A percentile compares a stretch with the other conserved stretches of the same genome.
phyloP scores from a whole-genome alignment of 371 early-diverging fungal genomes.

The Gilbertella persicaria region DNA sequence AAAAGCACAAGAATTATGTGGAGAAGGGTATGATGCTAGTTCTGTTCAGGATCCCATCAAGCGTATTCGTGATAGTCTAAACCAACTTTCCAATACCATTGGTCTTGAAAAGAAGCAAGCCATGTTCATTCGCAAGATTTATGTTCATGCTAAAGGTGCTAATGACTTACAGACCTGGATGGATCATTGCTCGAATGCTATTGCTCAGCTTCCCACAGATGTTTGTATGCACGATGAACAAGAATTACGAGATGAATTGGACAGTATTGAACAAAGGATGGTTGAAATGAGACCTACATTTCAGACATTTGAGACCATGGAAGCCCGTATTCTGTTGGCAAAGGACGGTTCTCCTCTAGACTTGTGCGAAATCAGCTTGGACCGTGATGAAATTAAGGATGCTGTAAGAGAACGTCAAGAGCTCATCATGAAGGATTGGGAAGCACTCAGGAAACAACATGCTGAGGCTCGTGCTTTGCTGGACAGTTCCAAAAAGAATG shows the following conservation, averaged over 20 bases:
- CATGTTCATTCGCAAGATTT: conserved; percentile 35
- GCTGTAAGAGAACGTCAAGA: conserved; percentile 33
- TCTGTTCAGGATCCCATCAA: conserved; percentile 30
- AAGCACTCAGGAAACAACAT: conserved; percentile 31
- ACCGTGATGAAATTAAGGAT: conserved; percentile 21
- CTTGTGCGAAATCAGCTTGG: conserved; percentile 28
- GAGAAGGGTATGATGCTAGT: conserved; percentile 23
- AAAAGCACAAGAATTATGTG: conserved; percentile 23
- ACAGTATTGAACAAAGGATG: conserved; percentile 39
- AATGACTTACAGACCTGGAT: conserved; percentile 49
- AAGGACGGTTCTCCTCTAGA: conserved; percentile 30
- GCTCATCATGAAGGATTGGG: conserved; percentile 38
- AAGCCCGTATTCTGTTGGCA: conserved; percentile 26
- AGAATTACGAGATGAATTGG: conserved; percentile 41
- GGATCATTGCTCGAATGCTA: conserved; percentile 38
- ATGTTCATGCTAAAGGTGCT: conserved; percentile 42
- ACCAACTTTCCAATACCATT: conserved; percentile 26
- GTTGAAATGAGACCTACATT: conserved; percentile 38
- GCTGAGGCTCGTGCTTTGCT: conserved; percentile 21
- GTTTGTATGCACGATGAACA: conserved; percentile 40
- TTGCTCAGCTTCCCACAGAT: conserved; percentile 38
- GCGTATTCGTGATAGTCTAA: conserved; percentile 25
- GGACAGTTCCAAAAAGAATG: conserved; percentile 32
- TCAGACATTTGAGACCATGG: conserved; percentile 43
- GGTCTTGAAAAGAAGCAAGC: conserved; percentile 36